Percentiles rank a stretch among this genome's conserved stretches.
Evolutionary conservation across 1,139 yeast genomes (phyloP).

Genomic region (Debaryomycetaceae sp.): DNA sequence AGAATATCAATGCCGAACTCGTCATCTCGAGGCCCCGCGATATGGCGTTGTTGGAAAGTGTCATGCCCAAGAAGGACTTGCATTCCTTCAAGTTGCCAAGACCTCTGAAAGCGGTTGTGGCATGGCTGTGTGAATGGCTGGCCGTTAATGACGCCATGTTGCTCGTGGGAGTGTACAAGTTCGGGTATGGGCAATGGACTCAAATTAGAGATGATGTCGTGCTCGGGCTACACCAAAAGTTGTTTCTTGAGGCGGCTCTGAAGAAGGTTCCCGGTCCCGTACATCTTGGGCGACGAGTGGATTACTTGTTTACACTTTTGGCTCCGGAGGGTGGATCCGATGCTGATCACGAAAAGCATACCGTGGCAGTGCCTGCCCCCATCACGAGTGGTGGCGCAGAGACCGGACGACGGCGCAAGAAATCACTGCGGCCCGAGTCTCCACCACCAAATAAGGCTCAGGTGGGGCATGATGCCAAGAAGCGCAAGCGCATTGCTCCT

Average conservation of each 20-base stretch:
- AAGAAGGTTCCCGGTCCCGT: constrained; percentile 86
- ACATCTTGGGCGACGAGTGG: constrained; percentile 89
- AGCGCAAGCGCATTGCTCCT: constrained; percentile 11
- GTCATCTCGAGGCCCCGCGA: constrained; percentile 76
- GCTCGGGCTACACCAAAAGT: constrained; percentile 73
- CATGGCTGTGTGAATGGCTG: constrained; percentile 89
- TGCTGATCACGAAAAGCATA: constrained; percentile 1
- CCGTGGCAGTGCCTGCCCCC: constrained; percentile 2
- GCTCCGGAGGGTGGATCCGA: constrained; percentile 37
- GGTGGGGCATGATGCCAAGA: constrained; percentile 8
- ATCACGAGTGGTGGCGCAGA: constrained; percentile 1
- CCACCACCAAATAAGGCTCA: constrained; percentile 1
- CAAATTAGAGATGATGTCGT: constrained; percentile 94
- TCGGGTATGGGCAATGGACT: constrained; percentile 94
- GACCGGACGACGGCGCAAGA: constrained; percentile 6
- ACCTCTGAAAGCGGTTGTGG: constrained; percentile 70
- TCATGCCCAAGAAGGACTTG: constrained; percentile 51
- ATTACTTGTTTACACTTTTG: constrained; percentile 65
- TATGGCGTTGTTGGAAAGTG: constrained; percentile 50
- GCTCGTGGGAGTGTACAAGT: constrained; percentile 76
- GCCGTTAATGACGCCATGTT: constrained; percentile 77
- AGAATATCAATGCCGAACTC: constrained; percentile 84
- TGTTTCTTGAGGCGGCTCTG: constrained; percentile 45
- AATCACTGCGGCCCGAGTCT: constrained; percentile 3
- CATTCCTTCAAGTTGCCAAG: constrained; percentile 45